phyloP scores from a whole-genome alignment of 352 stramenopile species.

The Phytophthora quininea region DNA sequence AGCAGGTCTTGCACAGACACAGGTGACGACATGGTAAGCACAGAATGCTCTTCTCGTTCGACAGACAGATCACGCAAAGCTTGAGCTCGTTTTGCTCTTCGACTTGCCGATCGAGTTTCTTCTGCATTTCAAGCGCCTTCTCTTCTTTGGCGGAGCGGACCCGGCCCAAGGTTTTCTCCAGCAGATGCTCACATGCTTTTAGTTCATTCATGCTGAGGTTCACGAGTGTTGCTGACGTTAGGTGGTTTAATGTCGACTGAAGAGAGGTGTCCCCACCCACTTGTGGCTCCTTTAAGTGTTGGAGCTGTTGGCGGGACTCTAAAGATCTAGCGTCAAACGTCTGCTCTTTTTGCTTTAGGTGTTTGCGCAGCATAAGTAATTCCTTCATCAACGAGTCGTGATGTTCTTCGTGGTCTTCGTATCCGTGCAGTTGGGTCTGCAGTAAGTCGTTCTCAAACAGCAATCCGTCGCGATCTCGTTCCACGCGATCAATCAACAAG shows the following conservation, averaged over 20 bases:
- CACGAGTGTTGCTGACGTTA: slow-evolving; percentile 27
- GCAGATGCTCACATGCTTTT: slow-evolving; percentile 72
- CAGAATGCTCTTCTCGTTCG: slow-evolving; percentile 84
- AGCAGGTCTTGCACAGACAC: slow-evolving; percentile 81
- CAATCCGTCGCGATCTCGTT: slow-evolving; percentile 81
- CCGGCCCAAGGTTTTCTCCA: slow-evolving; percentile 62
- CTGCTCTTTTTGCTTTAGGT: slow-evolving; percentile 42
- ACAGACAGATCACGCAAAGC: slow-evolving; percentile 85
- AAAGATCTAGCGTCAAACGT: slow-evolving; percentile 2
- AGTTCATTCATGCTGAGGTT: slow-evolving; percentile 56
- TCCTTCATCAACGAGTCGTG: slow-evolving; percentile 76
- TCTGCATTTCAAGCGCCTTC: slow-evolving; percentile 76
- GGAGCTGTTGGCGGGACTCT: slow-evolving; percentile 14
- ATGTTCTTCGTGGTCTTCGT: slow-evolving; percentile 68
- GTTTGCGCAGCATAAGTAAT: slow-evolving; percentile 50
- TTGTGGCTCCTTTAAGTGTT: neutral
- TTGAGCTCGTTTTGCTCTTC: slow-evolving; percentile 86
- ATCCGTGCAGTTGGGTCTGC: slow-evolving; percentile 73
- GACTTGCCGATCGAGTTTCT: slow-evolving; percentile 75
- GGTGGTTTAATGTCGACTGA: slow-evolving; percentile 34
- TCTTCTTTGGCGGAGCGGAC: slow-evolving; percentile 74
- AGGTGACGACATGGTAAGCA: slow-evolving; percentile 84
- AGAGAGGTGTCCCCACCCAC: neutral
- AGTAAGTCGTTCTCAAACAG: slow-evolving; percentile 86
- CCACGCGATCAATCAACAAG: slow-evolving; percentile 81